A percentile compares a stretch with the other conserved stretches of the same genome.
Evolutionary conservation across 2,329 filamentous ascomycete species (phyloP).

Genomic region (Emergomyces pasteurianus): DNA sequence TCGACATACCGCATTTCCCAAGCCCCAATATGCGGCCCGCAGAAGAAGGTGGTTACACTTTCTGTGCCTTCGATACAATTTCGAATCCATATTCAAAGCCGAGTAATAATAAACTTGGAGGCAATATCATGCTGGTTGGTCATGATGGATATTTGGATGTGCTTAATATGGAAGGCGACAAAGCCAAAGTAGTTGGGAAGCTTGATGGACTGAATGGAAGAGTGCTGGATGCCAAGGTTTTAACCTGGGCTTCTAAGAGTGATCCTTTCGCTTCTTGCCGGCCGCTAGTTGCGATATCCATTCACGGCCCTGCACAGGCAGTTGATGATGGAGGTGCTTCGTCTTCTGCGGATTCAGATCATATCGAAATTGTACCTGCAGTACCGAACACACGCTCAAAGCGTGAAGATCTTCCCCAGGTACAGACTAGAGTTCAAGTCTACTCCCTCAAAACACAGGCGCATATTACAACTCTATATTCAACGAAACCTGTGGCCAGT

Average conservation of each 20-base stretch:
- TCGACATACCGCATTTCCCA: conserved; percentile 45
- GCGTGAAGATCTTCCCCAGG: conserved; percentile 31
- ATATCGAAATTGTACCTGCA: conserved; percentile 23
- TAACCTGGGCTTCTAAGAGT: conserved; percentile 53
- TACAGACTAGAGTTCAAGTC: conserved; percentile 80
- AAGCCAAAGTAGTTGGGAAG: conserved; percentile 55
- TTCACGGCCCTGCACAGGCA: conserved; percentile 57
- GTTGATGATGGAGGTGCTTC: conserved; percentile 25
- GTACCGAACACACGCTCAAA: conserved; percentile 15
- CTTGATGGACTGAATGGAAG: conserved; percentile 68
- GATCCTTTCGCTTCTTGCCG: conserved; percentile 45
- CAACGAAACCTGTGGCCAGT: conserved; percentile 53
- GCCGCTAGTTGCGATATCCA: conserved; percentile 64
- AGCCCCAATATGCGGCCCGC: conserved; percentile 9
- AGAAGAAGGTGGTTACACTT: conserved; percentile 47
- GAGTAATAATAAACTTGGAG: conserved; percentile 21
- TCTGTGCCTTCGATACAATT: conserved; percentile 69
- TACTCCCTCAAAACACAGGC: conserved; percentile 71
- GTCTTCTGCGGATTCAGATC: conserved; percentile 25
- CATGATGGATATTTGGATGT: conserved; percentile 72
- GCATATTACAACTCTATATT: conserved; percentile 60
- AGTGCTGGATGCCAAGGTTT: conserved; percentile 69
- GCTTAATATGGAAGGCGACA: conserved; percentile 59
- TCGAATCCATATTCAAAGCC: conserved; percentile 34
- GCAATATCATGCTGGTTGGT: conserved; percentile 64